Percentiles rank a stretch among this genome's conserved stretches.
These are phyloP conservation scores for Euphorbia lathyris DNA, from an alignment of 345 rosid genomes.

Conservation along the genomic window DNA sequence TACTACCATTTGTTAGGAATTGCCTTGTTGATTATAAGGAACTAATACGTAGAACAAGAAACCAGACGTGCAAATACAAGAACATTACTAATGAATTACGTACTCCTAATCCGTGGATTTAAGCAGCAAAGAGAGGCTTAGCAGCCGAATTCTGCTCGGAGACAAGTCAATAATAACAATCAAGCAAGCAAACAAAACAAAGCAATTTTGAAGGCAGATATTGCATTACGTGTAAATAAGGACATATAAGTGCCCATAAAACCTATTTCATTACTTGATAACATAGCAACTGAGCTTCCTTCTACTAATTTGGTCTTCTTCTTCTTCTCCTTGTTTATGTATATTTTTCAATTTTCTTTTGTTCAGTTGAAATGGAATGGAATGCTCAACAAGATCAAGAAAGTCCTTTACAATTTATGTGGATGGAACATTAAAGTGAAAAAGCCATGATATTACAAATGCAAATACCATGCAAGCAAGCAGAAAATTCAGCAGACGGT, in stretches of 20 bases:
- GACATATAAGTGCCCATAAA: not conserved
- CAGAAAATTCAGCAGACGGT: conserved; percentile 67
- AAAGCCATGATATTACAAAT: conserved; percentile 74
- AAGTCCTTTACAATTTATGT: conserved; percentile 25
- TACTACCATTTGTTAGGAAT: too few species aligned
- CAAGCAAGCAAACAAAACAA: too few species aligned
- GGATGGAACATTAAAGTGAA: conserved; percentile 62
- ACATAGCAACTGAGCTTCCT: not conserved
- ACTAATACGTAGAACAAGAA: too few species aligned
- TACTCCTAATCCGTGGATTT: too few species aligned
- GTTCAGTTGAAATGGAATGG: not conserved
- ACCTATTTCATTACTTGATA: not conserved
- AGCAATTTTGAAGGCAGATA: too few species aligned
- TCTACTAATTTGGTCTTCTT: not conserved
- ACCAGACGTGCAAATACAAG: too few species aligned
- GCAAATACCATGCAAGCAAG: conserved; percentile 79
- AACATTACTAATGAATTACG: too few species aligned
- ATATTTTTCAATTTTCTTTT: not conserved
- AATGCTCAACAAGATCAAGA: conserved; percentile 11
- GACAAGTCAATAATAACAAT: too few species aligned
- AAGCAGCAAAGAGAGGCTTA: too few species aligned
- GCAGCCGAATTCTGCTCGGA: too few species aligned
- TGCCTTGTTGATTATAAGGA: too few species aligned
- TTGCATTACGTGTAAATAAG: not conserved
- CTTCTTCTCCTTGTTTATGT: not conserved